Evolutionary conservation across 495 filamentous ascomycete genomes (phyloP).

Genomic region (Xylaria sp.): DNA sequence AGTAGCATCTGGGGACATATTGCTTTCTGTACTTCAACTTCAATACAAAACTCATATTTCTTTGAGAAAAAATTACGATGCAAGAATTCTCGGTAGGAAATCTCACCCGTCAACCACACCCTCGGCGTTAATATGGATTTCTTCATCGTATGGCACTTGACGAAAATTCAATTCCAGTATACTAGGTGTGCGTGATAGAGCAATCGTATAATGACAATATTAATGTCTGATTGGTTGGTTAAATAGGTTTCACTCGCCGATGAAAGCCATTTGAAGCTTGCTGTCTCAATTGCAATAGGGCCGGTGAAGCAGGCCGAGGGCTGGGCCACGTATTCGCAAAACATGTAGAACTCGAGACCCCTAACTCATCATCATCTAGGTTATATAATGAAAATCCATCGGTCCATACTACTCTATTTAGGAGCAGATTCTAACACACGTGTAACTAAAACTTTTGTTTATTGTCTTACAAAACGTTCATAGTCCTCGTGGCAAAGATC

Average conservation of each 20-base stretch:
- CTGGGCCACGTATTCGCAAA: background rate
- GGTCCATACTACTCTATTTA: background rate
- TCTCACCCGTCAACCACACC: background rate
- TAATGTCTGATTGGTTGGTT: background rate
- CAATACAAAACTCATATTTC: background rate
- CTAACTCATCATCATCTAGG: background rate
- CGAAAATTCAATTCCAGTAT: background rate
- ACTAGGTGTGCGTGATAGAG: background rate
- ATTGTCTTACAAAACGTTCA: slow-evolving; percentile 1
- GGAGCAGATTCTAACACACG: background rate
- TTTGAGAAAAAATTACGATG: background rate
- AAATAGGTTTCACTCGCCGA: background rate
- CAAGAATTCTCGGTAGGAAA: background rate
- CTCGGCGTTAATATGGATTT: background rate
- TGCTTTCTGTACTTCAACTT: background rate
- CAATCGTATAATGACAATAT: background rate
- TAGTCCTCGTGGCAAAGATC: background rate
- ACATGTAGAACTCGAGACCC: background rate
- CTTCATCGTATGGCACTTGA: background rate
- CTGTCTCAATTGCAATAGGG: background rate
- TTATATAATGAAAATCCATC: background rate
- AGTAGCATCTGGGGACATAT: background rate
- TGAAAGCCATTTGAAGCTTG: background rate
- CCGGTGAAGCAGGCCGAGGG: background rate
- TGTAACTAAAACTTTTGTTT: background rate